Base-by-base conservation (phyloP, 202 grass and related monocot genomes). In the Bolboschoenoplectus hybrid region DNA sequence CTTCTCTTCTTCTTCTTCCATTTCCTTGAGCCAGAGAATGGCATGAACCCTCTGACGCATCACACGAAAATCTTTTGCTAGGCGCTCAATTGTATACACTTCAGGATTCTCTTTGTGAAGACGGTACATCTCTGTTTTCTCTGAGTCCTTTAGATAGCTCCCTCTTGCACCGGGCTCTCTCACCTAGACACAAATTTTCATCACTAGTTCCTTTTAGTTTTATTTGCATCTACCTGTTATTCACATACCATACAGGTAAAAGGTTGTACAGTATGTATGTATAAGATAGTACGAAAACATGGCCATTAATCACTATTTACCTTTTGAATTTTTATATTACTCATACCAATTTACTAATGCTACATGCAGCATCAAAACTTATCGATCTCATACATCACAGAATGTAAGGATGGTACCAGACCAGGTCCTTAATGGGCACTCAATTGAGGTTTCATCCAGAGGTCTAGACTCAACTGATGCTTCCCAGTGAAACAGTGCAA, bases 41-140 rank as follows among this genome's bases (percentile, higher is more conserved):
- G 93, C 97, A 68, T 99, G 93, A 40, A 99, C 97, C 49, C 97
- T 90, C 92, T 99, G 97, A 68, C 93, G 92, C 93, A 97, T 99
- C 63, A 97, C 87, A 73, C 93, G 87, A 77, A 87, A 94, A 87
- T 99, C 96, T 90, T 96, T 95, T 66, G 93, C 93, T 26, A 98
- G 90, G 64, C 89, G 90, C 85, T 98, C 96, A 43, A 98, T 92
- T 45, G 90, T 96, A 89, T 99, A 92, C 0, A 89, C 90, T 11
- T 86, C 85, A 1, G 92, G 93, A 58, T 99, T 93, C 86, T 96
- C 92, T 86, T 94, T 96, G 89, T 99, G 93, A 77, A 96, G 88
- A 69, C 90, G 85, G 76, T 99, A 96, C 90, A 94, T 96, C 88
- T 99, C 92, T 73, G 90, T 82, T 88, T 99, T 99, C 86, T 99